These are phyloP conservation scores for Aphanomyces stellatus DNA, from an alignment of 352 stramenopile species.

Conservation along the genomic window DNA sequence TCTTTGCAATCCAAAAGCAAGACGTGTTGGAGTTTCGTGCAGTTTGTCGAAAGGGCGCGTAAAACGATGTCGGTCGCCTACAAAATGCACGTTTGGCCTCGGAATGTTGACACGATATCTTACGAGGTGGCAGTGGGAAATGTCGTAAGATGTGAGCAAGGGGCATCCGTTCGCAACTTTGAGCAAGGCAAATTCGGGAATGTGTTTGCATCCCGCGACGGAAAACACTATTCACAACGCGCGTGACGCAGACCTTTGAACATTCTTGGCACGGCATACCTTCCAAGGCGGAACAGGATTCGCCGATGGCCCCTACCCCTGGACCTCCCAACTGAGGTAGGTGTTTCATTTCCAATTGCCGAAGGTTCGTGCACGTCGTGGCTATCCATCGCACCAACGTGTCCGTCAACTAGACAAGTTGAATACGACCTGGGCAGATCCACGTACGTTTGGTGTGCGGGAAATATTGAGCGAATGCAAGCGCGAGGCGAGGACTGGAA, in stretches of 20 bases:
- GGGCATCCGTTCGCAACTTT: conserved; percentile 71
- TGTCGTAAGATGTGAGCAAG: conserved; percentile 54
- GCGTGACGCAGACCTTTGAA: not conserved
- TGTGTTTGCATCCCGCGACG: conserved; percentile 65
- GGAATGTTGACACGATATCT: not conserved
- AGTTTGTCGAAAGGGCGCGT: conserved; percentile 54
- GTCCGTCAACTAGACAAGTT: conserved; percentile 41
- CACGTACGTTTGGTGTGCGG: conserved; percentile 31
- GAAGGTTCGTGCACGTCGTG: conserved; percentile 35
- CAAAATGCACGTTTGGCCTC: not conserved
- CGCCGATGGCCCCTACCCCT: conserved; percentile 45
- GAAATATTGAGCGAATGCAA: conserved; percentile 39
- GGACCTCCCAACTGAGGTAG: conserved; percentile 38
- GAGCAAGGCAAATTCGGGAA: conserved; percentile 69
- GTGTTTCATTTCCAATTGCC: conserved; percentile 48
- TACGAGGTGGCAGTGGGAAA: conserved; percentile 55
- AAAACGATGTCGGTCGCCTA: conserved; percentile 77
- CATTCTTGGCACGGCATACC: conserved; percentile 25
- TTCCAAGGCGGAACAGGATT: conserved; percentile 40
- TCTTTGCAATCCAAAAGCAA: conserved; percentile 78
- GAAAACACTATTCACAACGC: conserved; percentile 32
- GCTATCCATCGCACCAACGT: conserved; percentile 42
- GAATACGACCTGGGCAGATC: not conserved
- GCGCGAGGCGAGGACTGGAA: conserved; percentile 29
- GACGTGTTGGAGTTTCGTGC: conserved; percentile 45